Base-by-base conservation (phyloP, 257 asterid species). In the Striga asiatica region DNA sequence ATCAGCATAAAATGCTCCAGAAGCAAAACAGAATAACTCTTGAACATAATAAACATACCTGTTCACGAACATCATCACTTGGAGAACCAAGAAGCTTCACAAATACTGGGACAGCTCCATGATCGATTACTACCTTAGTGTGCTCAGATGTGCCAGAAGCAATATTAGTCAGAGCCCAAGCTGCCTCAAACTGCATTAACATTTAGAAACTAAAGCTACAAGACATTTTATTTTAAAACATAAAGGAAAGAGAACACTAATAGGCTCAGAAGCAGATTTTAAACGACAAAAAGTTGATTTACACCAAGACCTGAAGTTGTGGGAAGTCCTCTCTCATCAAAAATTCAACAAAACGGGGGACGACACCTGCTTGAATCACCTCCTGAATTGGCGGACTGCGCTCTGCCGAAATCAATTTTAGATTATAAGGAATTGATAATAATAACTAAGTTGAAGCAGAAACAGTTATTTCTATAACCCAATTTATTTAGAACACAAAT, bases 91-190 rank as follows among this genome's bases (percentile, higher is more conserved):
- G 89, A 64, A 89, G 93, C 66, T 75, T 71, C 31, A 78, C 93
- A 60, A 89, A 89, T 50, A 83, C 78, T 6, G 96, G 98, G 37
- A 89, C 86, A 22, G 95, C 94, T 19, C 93, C 93, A 61, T 86
- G 89, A 62, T 86, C 96, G 53, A 86, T 89, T 60, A 89, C 98
- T 46, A 84, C 94, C 69, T 70, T 83, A 4, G 98, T 89, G 70
- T 86, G 74, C 2, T 81, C 98, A 58, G 98, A 89, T 10, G 98
- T 89, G 45, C 96, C 98, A 19, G 98, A 89, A 48, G 95, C 95
- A 71, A 89, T 81, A 54, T 89, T 89, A 28, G 98, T 89, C 34
- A 89, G 86, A 10, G 94, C 98, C 96, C 96, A 86, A 5, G 95
- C 96, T 9, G 96, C 96, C 75, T 86, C 96, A 68, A 89, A 89